A percentile compares a stretch with the other conserved stretches of the same genome.
Conservation (phyloP, 192 early-diverging fungal genomes). For the Coemansia umbellata region DNA sequence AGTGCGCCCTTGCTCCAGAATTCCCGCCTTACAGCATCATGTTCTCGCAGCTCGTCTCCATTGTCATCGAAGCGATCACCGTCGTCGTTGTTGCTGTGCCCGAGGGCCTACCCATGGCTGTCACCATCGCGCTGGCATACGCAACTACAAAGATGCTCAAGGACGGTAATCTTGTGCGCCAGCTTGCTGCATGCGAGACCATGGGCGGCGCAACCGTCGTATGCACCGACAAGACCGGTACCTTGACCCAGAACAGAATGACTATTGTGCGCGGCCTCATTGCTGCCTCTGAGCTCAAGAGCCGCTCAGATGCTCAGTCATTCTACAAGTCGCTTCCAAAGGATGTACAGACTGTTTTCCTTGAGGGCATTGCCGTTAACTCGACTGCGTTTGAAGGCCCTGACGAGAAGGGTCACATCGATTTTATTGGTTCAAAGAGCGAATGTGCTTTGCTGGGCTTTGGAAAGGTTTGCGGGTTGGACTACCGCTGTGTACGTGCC, state of each 20-base stretch:
- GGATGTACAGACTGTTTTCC: slow-evolving; percentile 40
- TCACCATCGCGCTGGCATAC: slow-evolving; percentile 79
- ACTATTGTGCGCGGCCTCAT: slow-evolving; percentile 66
- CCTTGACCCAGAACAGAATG: slow-evolving; percentile 82
- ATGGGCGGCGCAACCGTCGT: slow-evolving; percentile 81
- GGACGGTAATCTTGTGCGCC: slow-evolving; percentile 77
- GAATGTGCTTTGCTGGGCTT: slow-evolving; percentile 75
- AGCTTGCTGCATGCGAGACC: slow-evolving; percentile 76
- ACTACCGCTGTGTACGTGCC: slow-evolving; percentile 56
- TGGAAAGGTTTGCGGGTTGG: slow-evolving; percentile 58
- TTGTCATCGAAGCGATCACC: slow-evolving; percentile 78
- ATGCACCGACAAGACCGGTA: slow-evolving; percentile 88
- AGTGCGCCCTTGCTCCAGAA: slow-evolving; percentile 51
- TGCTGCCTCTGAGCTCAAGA: slow-evolving; percentile 47
- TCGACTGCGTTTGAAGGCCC: slow-evolving; percentile 72
- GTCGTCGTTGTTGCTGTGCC: slow-evolving; percentile 83
- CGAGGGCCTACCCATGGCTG: slow-evolving; percentile 84
- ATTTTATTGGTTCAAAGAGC: slow-evolving; percentile 76
- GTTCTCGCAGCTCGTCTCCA: slow-evolving; percentile 59
- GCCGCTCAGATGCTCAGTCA: slow-evolving; percentile 37
- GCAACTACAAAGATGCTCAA: slow-evolving; percentile 79
- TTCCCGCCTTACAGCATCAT: slow-evolving; percentile 57
- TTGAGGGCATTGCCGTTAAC: slow-evolving; percentile 67
- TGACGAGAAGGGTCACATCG: slow-evolving; percentile 57
- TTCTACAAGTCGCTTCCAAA: slow-evolving; percentile 52